phyloP scores from a whole-genome alignment of 345 rosid species.

The Litchi chinensis region DNA sequence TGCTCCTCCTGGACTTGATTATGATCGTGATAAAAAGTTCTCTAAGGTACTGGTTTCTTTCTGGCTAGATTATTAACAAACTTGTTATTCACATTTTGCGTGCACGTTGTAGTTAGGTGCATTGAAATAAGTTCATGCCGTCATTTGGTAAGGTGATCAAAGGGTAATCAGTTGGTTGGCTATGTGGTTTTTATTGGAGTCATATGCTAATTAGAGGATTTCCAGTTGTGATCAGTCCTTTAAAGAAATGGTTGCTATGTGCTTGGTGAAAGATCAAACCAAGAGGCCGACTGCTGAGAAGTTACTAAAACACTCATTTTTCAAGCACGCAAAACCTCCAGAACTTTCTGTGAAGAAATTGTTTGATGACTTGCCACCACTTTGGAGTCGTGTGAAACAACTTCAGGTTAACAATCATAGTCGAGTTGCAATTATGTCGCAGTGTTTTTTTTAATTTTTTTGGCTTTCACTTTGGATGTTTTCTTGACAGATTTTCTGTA shows the following conservation, averaged over 20 bases:
- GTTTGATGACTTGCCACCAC: slow-evolving; percentile 83
- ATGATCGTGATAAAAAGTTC: slow-evolving; percentile 96
- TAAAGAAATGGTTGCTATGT: slow-evolving; percentile 99
- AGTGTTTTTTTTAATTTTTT: slow-evolving; percentile 9
- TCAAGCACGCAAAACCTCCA: slow-evolving; percentile 90
- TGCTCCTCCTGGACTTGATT: slow-evolving; percentile 98
- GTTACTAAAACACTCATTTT: slow-evolving; percentile 84
- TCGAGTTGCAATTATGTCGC: slow-evolving; percentile 16
- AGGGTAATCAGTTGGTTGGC: background rate
- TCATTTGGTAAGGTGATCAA: slow-evolving; percentile 13
- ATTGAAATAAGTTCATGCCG: background rate
- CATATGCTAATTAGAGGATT: slow-evolving; percentile 79
- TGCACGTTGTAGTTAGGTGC: slow-evolving; percentile 11
- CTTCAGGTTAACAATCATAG: slow-evolving; percentile 62
- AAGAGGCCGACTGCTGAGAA: slow-evolving; percentile 98
- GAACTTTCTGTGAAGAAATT: slow-evolving; percentile 79
- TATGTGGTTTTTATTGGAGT: slow-evolving; percentile 18
- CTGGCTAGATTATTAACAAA: slow-evolving; percentile 38
- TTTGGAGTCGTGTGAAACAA: slow-evolving; percentile 92
- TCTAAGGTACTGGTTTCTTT: slow-evolving; percentile 94
- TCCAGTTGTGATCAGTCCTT: slow-evolving; percentile 98
- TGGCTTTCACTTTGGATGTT: slow-evolving; percentile 3
- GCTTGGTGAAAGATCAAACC: slow-evolving; percentile 98
- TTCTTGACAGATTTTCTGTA: slow-evolving; percentile 29
- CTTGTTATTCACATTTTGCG: background rate